Base-by-base conservation (phyloP, 2,329 filamentous ascomycete genomes). In the Fusarium sp. region DNA sequence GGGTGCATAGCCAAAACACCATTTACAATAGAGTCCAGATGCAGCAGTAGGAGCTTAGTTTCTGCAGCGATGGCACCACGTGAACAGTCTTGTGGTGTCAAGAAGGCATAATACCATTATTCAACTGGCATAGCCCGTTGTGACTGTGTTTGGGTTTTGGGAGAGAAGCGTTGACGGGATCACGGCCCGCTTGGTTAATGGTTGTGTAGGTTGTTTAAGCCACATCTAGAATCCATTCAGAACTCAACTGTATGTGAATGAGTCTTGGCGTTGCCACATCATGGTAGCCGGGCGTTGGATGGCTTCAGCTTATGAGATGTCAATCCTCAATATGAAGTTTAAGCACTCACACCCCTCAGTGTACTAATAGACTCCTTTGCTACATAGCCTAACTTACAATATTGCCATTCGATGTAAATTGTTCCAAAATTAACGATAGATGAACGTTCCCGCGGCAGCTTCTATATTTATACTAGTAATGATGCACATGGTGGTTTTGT, bases 1-100 rank as follows among this genome's bases (percentile, higher is more conserved):
- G 45, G 62, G 47, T 22, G 38, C 36, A 44, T 21, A 15, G 15
- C 7, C 36, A 33, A 43, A 46, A 54, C 31, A 19, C 14, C 15
- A 19, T 36, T 22, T 26, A 36, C 31, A 57, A 19, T 7, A n/a
- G 9, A 17, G 10, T 42, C 50, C 47, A 40, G 51, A 51, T 33
- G 44, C 33, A 44, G 15, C 10, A 34, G 7, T 5, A 46, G 11
- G 6, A 10, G 34, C 36, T 57, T 28, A 55, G 26, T 33, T 34
- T 47, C 49, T 71, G 60, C 62, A 57, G 43, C 44, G 31, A 59
- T 62, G 55, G 40, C 47, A 43, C 44, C 46, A 67, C 52, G 38
- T 50, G 51, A 53, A 34, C 15, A 6, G 21, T 42, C 40, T 51
- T 43, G 31, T 63, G 53, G 49, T 39, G 59, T 7, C 31, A 15